Percentiles rank a stretch among this genome's conserved stretches.
Conservation (phyloP, 2,329 filamentous ascomycete genomes). For the Aspergillus oerlinghausenensis region DNA sequence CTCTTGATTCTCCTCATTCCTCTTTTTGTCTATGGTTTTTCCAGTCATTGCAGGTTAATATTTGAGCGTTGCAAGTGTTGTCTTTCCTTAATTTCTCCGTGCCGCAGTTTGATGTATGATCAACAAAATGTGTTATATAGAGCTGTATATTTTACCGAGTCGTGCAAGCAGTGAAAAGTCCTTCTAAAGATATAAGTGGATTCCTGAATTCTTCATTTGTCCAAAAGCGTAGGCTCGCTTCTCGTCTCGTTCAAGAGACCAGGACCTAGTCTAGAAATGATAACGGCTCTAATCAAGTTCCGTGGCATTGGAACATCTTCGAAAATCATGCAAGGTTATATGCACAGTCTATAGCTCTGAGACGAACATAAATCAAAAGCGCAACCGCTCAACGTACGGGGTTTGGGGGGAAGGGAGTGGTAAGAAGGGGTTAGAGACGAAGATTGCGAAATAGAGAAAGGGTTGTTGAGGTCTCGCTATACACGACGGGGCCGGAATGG, state of each 20-base stretch:
- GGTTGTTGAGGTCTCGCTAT: background rate
- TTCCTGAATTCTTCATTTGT: conserved; percentile 21
- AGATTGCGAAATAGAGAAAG: background rate
- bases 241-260: conserved; percentile 3
- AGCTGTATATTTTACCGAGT: conserved; percentile 11
- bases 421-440: background rate
- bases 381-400: background rate
- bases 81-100: conserved; percentile 17
- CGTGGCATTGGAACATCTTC: background rate
- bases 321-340: background rate
- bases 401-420: background rate
- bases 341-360: conserved; percentile 6
- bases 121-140: conserved; percentile 13
- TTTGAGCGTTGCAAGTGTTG: conserved; percentile 15
- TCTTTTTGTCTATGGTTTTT: conserved; percentile 7
- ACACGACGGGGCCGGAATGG: background rate
- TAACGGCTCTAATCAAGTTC: background rate
- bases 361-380: background rate
- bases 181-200: background rate
- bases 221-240: conserved; percentile 19
- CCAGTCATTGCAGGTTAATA: conserved; percentile 9
- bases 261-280: conserved; percentile 9
- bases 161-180: conserved; percentile 1
- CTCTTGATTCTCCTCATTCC: conserved; percentile 5
- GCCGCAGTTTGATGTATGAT: conserved; percentile 8